Percentiles rank a stretch among this genome's conserved stretches.
Conservation (phyloP, 1,284 basidiomycete genomes). For the Wolfiporia cocos region DNA sequence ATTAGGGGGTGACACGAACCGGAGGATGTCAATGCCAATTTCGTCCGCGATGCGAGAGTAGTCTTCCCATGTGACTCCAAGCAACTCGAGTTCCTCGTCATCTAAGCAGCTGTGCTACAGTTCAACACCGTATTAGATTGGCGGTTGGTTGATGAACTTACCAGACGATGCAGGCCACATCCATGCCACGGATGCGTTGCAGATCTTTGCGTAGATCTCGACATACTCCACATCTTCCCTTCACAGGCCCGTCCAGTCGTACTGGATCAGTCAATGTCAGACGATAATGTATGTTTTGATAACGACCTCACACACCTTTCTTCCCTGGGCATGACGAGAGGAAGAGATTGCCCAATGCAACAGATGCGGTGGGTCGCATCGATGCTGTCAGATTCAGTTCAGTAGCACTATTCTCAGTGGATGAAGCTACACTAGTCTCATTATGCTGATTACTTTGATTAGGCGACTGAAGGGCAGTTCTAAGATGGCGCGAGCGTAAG, state of each 20-base stretch:
- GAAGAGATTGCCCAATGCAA: conserved; percentile 78
- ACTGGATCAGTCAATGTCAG: conserved; percentile 38
- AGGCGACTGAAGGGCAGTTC: too few species aligned
- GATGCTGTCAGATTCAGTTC: too few species aligned
- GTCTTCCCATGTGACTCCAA: conserved; percentile 80
- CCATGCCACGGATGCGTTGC: conserved; percentile 67
- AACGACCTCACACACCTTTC: conserved; percentile 52
- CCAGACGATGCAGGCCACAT: conserved; percentile 84
- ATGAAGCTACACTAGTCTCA: not conserved
- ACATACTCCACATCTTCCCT: conserved; percentile 80
- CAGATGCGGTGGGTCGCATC: too few species aligned
- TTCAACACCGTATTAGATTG: not conserved
- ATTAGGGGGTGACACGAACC: too few species aligned
- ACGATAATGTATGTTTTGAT: not conserved
- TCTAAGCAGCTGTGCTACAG: conserved; percentile 64
- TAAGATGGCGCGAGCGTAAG: too few species aligned
- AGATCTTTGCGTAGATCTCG: conserved; percentile 80
- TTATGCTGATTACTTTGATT: too few species aligned
- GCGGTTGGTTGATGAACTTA: conserved; percentile 27
- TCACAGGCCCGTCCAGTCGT: conserved; percentile 75
- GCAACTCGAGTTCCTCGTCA: conserved; percentile 77
- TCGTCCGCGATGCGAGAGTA: conserved; percentile 62
- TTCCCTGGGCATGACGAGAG: conserved; percentile 95
- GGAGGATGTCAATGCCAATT: conserved; percentile 73
- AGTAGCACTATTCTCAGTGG: not conserved